Base-by-base conservation (phyloP, 2,329 filamentous ascomycete species). In the Botrytis sinoallii region DNA sequence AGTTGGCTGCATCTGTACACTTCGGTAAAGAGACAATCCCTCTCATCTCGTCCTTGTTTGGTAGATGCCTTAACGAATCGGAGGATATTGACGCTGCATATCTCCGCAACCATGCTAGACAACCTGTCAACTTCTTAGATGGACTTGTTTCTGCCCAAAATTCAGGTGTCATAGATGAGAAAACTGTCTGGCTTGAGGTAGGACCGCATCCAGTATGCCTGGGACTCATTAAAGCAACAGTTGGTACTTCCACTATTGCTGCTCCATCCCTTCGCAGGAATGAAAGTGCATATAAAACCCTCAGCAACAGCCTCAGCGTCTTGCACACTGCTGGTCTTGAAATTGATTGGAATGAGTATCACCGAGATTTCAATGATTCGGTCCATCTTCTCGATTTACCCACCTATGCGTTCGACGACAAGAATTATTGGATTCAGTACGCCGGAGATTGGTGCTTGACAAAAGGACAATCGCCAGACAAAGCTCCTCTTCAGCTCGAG, bases 141-240 rank as follows among this genome's bases (percentile, higher is more conserved):
- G 85, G 85, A 14, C 83, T 93, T 1, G 83, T 88, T n/a, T 85
- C 84, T 35, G 90, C 88, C 10, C 86, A 89, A 79, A 84, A 87
- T 68, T 84, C 86, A n/a, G 87, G 86, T 74, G 82, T 86, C n/a
- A 88, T 92, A 65, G 86, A 90, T 74, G 88, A 90, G 22, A 89
- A 90, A 82, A 92, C 90, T 3, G 86, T 90, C 44, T 93, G 89
- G 88, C 84, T 94, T 73, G 92, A 94, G 81, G 83, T 94, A 76
- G 92, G 92, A n/a, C 91, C 92, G 55, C 90, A 93, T 78, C 91
- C 91, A 0, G 88, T 93, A 22, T 92, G 89, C 81, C 86, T 87
- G 63, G 87, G 87, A 74, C 90, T 94, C 86, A 86, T 93, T 76
- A 91, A 91, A 83, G 86, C 88, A 25, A 90, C 83, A 86, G 86